phyloP scores from a whole-genome alignment of 2,329 filamentous ascomycete genomes.

The Hypoxylon sp. region DNA sequence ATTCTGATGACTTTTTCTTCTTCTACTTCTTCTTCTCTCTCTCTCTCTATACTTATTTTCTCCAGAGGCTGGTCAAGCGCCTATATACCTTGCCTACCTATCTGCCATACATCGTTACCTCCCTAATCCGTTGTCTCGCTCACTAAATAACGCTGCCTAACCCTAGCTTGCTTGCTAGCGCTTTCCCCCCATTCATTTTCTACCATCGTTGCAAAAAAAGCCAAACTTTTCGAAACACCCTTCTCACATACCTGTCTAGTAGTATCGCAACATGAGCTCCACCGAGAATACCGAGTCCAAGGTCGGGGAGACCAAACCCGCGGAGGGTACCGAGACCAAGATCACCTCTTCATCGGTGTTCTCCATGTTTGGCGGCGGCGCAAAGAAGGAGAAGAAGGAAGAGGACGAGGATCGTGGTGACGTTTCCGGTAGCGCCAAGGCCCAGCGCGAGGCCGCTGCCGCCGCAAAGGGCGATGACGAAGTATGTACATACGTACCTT shows the following conservation, averaged over 20 bases:
- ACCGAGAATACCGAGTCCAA: constrained; percentile 67
- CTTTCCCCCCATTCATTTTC: constrained; percentile 6
- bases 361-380: constrained; percentile 98
- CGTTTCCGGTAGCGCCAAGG: constrained; percentile 90
- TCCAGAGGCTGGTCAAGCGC: constrained; percentile 8
- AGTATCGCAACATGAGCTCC: constrained; percentile 62
- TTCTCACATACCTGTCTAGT: constrained; percentile 27
- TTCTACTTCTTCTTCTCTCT: neutral
- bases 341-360: constrained; percentile 80
- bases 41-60: neutral
- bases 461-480: constrained; percentile 70
- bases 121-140: constrained; percentile 3
- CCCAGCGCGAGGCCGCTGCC: constrained; percentile 75
- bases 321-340: constrained; percentile 57
- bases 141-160: constrained; percentile 16
- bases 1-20: constrained; percentile 13
- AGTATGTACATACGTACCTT: constrained; percentile 58
- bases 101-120: constrained; percentile 9
- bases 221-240: constrained; percentile 11
- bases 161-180: constrained; percentile 9
- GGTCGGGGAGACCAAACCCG: constrained; percentile 61
- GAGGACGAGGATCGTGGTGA: constrained; percentile 86
- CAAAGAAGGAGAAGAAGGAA: constrained; percentile 96
- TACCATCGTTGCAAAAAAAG: constrained; percentile 14
- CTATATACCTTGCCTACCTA: constrained; percentile 20